Evolutionary conservation across 2,329 filamentous ascomycete species (phyloP).

Genomic region (Fusarium devonianum): DNA sequence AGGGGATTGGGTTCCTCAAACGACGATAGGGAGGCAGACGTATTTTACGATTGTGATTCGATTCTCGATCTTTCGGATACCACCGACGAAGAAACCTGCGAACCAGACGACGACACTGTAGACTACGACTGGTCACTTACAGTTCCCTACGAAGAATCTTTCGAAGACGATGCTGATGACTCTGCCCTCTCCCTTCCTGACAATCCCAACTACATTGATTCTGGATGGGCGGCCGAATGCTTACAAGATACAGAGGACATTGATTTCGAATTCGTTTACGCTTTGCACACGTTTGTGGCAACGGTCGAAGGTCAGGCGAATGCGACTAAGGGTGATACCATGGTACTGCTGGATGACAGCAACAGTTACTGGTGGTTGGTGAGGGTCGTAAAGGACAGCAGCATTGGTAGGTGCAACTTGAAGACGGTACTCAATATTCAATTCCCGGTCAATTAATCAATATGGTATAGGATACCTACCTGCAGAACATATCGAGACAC

Average conservation of each 20-base stretch:
- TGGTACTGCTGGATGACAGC: constrained; percentile 97
- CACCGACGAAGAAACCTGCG: constrained; percentile 15
- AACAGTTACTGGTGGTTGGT: constrained; percentile 99
- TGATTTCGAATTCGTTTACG: constrained; percentile 99
- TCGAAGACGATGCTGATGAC: constrained; percentile 63
- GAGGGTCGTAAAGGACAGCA: constrained; percentile 94
- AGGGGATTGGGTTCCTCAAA: neutral
- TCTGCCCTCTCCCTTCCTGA: constrained; percentile 56
- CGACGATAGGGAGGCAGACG: constrained; percentile 15
- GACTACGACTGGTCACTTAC: constrained; percentile 46
- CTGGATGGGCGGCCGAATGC: constrained; percentile 79
- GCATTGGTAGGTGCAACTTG: constrained; percentile 73
- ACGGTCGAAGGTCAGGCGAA: constrained; percentile 98
- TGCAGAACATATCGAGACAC: constrained; percentile 97
- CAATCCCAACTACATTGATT: constrained; percentile 71
- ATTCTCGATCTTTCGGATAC: constrained; percentile 15
- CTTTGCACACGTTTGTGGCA: constrained; percentile 94
- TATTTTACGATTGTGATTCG: constrained; percentile 29
- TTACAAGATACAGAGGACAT: constrained; percentile 97
- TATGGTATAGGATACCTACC: constrained; percentile 79
- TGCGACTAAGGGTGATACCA: constrained; percentile 97
- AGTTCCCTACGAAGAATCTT: constrained; percentile 55
- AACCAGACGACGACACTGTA: constrained; percentile 40
- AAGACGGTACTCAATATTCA: neutral
- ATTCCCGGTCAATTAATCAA: constrained; percentile 32